These are phyloP conservation scores for Pterocarpus santalinus DNA, from an alignment of 306 rosid species.

Conservation along the genomic window DNA sequence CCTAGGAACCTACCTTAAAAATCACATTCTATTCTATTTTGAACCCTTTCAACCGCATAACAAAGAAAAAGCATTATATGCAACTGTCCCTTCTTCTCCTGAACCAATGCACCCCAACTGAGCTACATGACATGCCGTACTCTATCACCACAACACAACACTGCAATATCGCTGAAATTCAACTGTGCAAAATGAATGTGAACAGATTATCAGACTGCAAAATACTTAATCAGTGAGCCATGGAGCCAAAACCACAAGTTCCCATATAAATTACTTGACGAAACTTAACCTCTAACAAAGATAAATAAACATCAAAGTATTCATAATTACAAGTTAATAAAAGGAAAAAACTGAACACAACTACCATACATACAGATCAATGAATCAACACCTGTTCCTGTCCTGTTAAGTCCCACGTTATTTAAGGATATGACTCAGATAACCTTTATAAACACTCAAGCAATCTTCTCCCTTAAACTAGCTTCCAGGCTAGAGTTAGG, in stretches of 20 bases:
- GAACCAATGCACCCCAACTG: too few relatives aligned
- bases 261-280: slow-evolving; percentile 41
- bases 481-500: too few relatives aligned
- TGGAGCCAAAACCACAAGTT: slow-evolving; percentile 35
- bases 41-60: slow-evolving; percentile 7
- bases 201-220: slow-evolving; percentile 3
- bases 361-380: slow-evolving; percentile 56
- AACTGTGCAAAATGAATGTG: not conserved
- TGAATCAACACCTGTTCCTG: slow-evolving; percentile 15
- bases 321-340: slow-evolving; percentile 43
- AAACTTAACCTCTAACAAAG: slow-evolving; percentile 42
- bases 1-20: too few relatives aligned
- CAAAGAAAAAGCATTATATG: slow-evolving; percentile 2
- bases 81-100: not conserved
- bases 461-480: too few relatives aligned
- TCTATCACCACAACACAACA: too few relatives aligned
- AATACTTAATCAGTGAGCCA: too few relatives aligned
- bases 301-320: slow-evolving; percentile 49
- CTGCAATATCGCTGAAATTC: not conserved
- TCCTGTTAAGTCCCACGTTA: too few relatives aligned
- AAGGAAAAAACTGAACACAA: slow-evolving; percentile 42
- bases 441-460: too few relatives aligned
- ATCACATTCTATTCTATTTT: slow-evolving; percentile 11
- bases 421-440: too few relatives aligned
- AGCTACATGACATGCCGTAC: too few relatives aligned